These are phyloP conservation scores for Agrostemma githago DNA, from an alignment of 148 eudicot genomes.

Conservation along the genomic window DNA sequence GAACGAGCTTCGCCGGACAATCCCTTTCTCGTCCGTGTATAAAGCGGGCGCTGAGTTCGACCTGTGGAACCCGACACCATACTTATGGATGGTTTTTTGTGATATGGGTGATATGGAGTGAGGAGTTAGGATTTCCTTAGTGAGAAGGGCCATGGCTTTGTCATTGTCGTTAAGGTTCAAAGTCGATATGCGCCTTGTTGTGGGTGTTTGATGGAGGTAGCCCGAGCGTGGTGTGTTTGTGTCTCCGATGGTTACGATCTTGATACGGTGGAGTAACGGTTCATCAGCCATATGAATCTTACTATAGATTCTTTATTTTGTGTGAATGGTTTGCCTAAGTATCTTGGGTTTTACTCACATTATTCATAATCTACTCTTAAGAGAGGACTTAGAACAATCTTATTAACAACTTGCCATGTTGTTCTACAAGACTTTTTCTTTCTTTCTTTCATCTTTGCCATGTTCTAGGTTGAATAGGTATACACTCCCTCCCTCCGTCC, in stretches of 20 bases:
- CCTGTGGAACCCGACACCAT: background rate
- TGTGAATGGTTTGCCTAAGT: background rate
- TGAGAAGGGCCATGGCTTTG: background rate
- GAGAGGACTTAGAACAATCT: background rate
- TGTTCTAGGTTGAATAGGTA: background rate
- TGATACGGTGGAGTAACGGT: background rate
- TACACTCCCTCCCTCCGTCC: background rate
- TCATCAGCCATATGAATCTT: background rate
- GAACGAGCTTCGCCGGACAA: background rate
- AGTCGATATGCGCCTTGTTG: background rate
- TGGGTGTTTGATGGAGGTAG: background rate
- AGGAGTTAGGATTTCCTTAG: background rate
- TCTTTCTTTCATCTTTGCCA: background rate
- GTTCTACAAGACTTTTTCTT: background rate
- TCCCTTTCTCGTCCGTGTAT: constrained; percentile 1
- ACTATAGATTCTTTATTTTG: background rate
- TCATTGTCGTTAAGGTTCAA: background rate
- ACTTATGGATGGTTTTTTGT: background rate
- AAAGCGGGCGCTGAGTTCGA: constrained; percentile 4
- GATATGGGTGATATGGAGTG: background rate
- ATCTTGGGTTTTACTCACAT: background rate
- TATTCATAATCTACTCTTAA: background rate
- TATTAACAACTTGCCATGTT: background rate
- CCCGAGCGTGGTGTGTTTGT: constrained; percentile 1
- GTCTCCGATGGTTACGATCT: background rate